Percentiles rank a stretch among this genome's conserved stretches.
phyloP scores from a whole-genome alignment of 805 yeast species.

The Millerago galiae region DNA sequence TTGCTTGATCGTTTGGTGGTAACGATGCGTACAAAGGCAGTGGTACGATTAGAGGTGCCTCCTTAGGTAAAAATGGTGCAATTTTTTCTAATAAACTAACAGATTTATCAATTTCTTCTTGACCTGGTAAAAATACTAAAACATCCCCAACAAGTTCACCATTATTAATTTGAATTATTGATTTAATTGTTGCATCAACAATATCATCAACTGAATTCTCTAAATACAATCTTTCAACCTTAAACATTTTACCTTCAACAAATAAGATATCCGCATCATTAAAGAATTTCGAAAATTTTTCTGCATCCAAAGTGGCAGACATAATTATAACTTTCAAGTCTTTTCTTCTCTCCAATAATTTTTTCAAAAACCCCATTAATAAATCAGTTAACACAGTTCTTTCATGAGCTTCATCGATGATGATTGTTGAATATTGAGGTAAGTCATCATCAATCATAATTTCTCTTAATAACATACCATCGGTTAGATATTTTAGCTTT shows the following conservation, averaged over 20 bases:
- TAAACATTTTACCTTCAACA: constrained; percentile 86
- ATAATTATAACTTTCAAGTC: constrained; percentile 71
- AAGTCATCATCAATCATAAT: constrained; percentile 68
- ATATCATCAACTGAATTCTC: constrained; percentile 67
- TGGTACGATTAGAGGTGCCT: constrained; percentile 70
- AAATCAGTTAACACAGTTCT: constrained; percentile 89
- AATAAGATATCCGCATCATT: constrained; percentile 72
- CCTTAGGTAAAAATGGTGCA: constrained; percentile 61
- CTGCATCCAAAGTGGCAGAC: constrained; percentile 97
- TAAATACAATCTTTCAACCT: constrained; percentile 70
- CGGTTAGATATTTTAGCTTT: constrained; percentile 79
- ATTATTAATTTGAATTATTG: constrained; percentile 72
- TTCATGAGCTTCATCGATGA: constrained; percentile 97
- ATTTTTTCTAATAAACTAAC: constrained; percentile 53
- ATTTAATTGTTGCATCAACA: constrained; percentile 69
- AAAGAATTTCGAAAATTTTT: constrained; percentile 72
- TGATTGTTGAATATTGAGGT: constrained; percentile 61
- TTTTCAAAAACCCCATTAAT: constrained; percentile 80
- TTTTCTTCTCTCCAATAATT: constrained; percentile 45
- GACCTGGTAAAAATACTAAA: constrained; percentile 91
- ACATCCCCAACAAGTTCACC: constrained; percentile 80
- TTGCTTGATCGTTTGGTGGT: constrained; percentile 76
- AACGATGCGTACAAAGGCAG: constrained; percentile 91
- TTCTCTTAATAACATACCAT: constrained; percentile 95
- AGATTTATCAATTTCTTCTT: constrained; percentile 91